A percentile compares a stretch with the other conserved stretches of the same genome.
Evolutionary conservation across 1,284 basidiomycete species (phyloP).

Genomic region (Trametes hirsuta): DNA sequence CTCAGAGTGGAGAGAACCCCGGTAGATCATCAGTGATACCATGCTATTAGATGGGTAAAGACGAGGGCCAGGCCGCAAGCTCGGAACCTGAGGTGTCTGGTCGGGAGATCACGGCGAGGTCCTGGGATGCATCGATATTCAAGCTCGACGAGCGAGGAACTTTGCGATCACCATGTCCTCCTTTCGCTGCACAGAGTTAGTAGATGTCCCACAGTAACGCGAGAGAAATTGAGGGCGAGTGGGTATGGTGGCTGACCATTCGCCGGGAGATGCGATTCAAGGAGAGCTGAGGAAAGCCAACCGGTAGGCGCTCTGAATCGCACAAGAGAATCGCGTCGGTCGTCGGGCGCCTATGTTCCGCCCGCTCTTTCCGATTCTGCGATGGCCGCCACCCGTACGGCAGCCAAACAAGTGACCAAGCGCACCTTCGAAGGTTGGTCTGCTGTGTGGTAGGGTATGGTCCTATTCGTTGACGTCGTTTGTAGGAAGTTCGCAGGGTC

Average conservation of each 20-base stretch:
- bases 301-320: no score
- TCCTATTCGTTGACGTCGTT: neutral
- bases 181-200: neutral
- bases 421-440: neutral
- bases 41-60: no score
- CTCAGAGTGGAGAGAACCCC: no score
- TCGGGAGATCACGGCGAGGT: neutral
- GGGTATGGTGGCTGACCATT: no score
- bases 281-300: no score
- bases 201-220: neutral
- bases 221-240: no score
- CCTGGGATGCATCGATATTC: neutral
- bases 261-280: no score
- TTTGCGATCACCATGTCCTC: no score
- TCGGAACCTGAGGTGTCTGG: neutral
- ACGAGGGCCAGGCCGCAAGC: neutral
- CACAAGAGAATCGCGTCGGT: no score
- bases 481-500: neutral
- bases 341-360: neutral
- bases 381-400: slow-evolving; percentile 12
- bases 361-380: neutral
- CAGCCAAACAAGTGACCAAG: neutral
- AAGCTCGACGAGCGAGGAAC: neutral
- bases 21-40: no score
- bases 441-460: neutral